Evolutionary conservation across 31 red algal genomes (phyloP), one percentile per base, ranked within the genome.

Genomic region (Bonnemaisonia californica): DNA sequence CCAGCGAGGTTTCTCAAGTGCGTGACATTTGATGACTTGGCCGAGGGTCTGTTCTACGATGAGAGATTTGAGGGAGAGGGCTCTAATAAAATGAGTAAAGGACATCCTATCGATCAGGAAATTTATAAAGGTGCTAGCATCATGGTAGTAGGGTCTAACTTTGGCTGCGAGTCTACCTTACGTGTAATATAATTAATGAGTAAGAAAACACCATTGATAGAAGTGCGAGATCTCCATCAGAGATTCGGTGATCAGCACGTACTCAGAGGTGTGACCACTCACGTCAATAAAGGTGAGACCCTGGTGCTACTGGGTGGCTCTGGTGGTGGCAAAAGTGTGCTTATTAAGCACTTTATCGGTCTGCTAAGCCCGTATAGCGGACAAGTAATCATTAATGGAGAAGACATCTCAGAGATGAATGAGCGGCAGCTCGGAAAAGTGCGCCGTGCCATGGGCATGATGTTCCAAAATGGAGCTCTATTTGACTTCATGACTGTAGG

Each of bases 401-500:
- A 32, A 22, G 56, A 61, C 56, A 62, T 78, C 23, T 59, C 74
- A 19, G 22, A 32, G 28, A 21, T 62, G 22, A 62, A 34, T 27
- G 55, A 34, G 16, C 54, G 22, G 29, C 54, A 61, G 28, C 56
- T 62, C 22, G 18, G 18, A 21, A 78, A 62, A 34, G 35, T 60
- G 39, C 48, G 48, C 51, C 22, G 27, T 27, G 21, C 18, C n/a
- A 36, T 60, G 22, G 78, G 78, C 16, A 69, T 82, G 78, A 26
- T 82, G 19, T 82, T 82, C 51, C 78, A 82, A 51, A n/a, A 27
- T 12, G 78, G 32, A 18, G 78, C 78, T 28, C 78, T 82, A 18
- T 82, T 82, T 70, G 78, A 82, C 32, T 82, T 27, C 28, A 69
- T 82, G 78, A 82, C 64, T 36, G 78, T 82, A 26, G 18, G 23